These are phyloP conservation scores for Alternaria angustiovoidea DNA, from an alignment of 2,329 filamentous ascomycete genomes.

Conservation along the genomic window DNA sequence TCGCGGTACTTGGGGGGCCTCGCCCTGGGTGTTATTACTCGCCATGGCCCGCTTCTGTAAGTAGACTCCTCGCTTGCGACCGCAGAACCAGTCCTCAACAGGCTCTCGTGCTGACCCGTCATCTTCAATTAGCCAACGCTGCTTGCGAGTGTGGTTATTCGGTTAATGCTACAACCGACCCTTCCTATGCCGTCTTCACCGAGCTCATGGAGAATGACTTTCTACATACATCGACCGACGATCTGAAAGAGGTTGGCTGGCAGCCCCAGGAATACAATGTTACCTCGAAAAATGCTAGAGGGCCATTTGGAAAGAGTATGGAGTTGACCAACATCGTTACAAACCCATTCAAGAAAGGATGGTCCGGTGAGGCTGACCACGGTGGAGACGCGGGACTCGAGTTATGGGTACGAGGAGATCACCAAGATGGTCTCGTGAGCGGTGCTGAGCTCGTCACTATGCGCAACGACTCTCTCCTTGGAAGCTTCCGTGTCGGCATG, in stretches of 20 bases:
- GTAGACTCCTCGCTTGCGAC: constrained; percentile 18
- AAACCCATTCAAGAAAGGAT: constrained; percentile 58
- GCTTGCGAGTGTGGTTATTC: constrained; percentile 79
- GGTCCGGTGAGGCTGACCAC: constrained; percentile 55
- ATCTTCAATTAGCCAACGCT: constrained; percentile 46
- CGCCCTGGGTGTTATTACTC: constrained; percentile 43
- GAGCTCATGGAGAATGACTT: constrained; percentile 78
- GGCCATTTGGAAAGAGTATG: constrained; percentile 72
- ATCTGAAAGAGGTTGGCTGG: constrained; percentile 65
- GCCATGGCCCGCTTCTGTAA: constrained; percentile 43
- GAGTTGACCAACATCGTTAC: constrained; percentile 64
- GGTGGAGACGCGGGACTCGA: constrained; percentile 53
- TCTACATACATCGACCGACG: constrained; percentile 61
- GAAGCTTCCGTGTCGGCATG: constrained; percentile 73
- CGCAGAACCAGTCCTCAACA: not conserved
- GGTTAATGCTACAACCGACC: constrained; percentile 57
- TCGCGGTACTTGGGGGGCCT: constrained; percentile 29
- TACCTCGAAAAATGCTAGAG: constrained; percentile 64
- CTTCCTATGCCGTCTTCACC: constrained; percentile 65
- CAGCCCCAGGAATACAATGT: constrained; percentile 72
- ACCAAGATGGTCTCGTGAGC: constrained; percentile 61
- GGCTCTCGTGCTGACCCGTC: constrained; percentile 16
- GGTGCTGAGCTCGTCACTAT: constrained; percentile 70
- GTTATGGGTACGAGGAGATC: constrained; percentile 49
- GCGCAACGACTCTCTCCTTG: constrained; percentile 71